A percentile compares a stretch with the other conserved stretches of the same genome.
Evolutionary conservation across 768 basidiomycete genomes (phyloP).

Genomic region (Pisolithus marmoratus): DNA sequence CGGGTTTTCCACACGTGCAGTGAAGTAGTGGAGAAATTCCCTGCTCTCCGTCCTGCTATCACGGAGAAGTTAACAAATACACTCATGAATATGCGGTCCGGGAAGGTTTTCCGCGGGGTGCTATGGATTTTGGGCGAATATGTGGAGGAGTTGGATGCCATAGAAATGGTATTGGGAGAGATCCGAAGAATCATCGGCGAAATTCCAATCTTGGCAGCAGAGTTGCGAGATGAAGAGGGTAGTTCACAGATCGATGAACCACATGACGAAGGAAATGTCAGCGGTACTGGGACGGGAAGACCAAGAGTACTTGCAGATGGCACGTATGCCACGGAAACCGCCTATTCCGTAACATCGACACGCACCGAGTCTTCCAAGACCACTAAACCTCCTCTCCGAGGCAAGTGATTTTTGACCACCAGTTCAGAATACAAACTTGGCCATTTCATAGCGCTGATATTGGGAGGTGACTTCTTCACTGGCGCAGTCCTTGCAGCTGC

Average conservation of each 20-base stretch:
- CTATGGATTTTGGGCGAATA: slow-evolving; percentile 99
- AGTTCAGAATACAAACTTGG: neutral
- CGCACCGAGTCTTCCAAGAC: slow-evolving; percentile 78
- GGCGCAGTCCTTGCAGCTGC: slow-evolving; percentile 86
- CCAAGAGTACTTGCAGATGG: slow-evolving; percentile 90
- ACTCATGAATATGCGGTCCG: slow-evolving; percentile 85
- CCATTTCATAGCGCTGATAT: slow-evolving; percentile 59
- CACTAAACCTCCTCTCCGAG: slow-evolving; percentile 87
- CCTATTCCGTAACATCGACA: slow-evolving; percentile 62
- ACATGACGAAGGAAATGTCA: slow-evolving; percentile 28
- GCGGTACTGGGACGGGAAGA: slow-evolving; percentile 43
- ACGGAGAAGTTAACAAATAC: slow-evolving; percentile 80
- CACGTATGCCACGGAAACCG: slow-evolving; percentile 96
- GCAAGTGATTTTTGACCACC: slow-evolving; percentile 32
- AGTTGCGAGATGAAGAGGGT: slow-evolving; percentile 67
- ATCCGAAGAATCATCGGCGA: slow-evolving; percentile 87
- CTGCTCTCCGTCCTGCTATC: slow-evolving; percentile 73
- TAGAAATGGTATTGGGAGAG: slow-evolving; percentile 68
- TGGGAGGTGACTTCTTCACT: slow-evolving; percentile 97
- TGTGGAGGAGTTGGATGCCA: slow-evolving; percentile 59
- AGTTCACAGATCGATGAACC: slow-evolving; percentile 46
- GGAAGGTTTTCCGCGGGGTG: slow-evolving; percentile 94
- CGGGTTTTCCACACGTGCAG: slow-evolving; percentile 28
- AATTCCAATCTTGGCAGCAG: slow-evolving; percentile 93
- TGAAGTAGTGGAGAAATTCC: slow-evolving; percentile 98